Evolutionary conservation across 225 moss, liverwort and hornwort genomes (phyloP), one percentile per base, ranked within the genome.

Genomic region (Antitrichia curtipendula): DNA sequence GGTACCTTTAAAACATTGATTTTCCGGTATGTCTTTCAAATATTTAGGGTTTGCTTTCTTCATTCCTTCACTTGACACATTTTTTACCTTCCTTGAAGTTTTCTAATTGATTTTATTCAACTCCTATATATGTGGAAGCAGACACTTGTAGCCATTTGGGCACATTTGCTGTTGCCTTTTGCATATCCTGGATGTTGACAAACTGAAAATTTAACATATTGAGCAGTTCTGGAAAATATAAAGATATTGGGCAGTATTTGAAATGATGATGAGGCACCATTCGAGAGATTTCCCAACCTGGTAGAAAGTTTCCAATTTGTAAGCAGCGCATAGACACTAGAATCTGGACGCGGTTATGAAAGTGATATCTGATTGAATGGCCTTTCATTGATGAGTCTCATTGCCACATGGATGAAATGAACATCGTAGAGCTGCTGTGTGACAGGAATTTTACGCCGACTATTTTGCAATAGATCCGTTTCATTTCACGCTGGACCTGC

Each of bases 401-500:
- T 29, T 53, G 18, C 36, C 71, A 53, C 52, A 62, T 57, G 59
- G 75, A n/a, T 84, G 84, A 66, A 86, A 32, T 86, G n/a, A 75
- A 69, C 75, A 86, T 70, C 63, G 75, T 83, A 76, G 61, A 81
- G 49, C 45, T 88, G 70, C 47, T 75, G 43, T 89, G 61, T 94
- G 85, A 86, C 96, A 99, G 99, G 99, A 99, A 85, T 99, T 95
- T 86, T 99, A 95, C 88, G 99, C 96, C 32, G 99, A 99, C 87
- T 99, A 96, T 86, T 96, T 92, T 90, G 99, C 99, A 43, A 94
- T 99, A 77, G 99, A 99, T 88, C 99, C 95, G 14, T 97, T 92
- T 85, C 99, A 97, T 87, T 99, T 99, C 90, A 96, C 99, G 21
- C 80, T 99, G 88, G 97, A 99, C 94, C 92, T 99, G 85, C 94